Percentiles rank a stretch among this genome's conserved stretches.
Conservation (phyloP, 805 yeast species). For the Jamesozyma jinghongensis region DNA sequence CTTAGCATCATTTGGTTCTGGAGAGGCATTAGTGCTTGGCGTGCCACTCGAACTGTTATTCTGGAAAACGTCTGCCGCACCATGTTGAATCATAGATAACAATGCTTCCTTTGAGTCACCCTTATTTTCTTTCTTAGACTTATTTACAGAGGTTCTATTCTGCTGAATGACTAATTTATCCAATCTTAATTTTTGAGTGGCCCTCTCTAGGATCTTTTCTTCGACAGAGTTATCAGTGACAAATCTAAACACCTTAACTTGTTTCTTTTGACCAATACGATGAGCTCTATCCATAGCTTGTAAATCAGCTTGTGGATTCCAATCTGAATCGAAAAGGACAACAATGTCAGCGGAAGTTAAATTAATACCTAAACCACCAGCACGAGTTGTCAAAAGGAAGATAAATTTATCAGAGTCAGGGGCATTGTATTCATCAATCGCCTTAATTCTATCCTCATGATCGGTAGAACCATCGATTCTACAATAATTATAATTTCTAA, state of each 20-base stretch:
- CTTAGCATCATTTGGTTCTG: slow-evolving; percentile 15
- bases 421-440: slow-evolving; percentile 70
- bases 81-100: slow-evolving; percentile 74
- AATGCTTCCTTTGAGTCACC: slow-evolving; percentile 55
- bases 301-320: slow-evolving; percentile 86
- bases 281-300: slow-evolving; percentile 90
- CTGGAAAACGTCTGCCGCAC: slow-evolving; percentile 57
- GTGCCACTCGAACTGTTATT: slow-evolving; percentile 7
- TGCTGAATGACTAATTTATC: slow-evolving; percentile 81
- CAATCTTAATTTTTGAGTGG: slow-evolving; percentile 66
- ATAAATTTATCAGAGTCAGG: slow-evolving; percentile 67
- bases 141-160: slow-evolving; percentile 37
- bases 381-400: slow-evolving; percentile 71
- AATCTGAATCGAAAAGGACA: slow-evolving; percentile 67
- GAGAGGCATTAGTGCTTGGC: slow-evolving; percentile 19
- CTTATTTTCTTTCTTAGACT: slow-evolving; percentile 25
- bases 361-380: slow-evolving; percentile 85
- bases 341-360: slow-evolving; percentile 72
- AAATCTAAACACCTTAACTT: slow-evolving; percentile 69
- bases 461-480: slow-evolving; percentile 81
- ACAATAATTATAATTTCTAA: slow-evolving; percentile 61
- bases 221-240: slow-evolving; percentile 78
- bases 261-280: slow-evolving; percentile 79
- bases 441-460: slow-evolving; percentile 63
- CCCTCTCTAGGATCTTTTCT: slow-evolving; percentile 73